Evolutionary conservation across 1,139 yeast genomes (phyloP).

Genomic region (Hyphopichia wangnamkhiaoensis): DNA sequence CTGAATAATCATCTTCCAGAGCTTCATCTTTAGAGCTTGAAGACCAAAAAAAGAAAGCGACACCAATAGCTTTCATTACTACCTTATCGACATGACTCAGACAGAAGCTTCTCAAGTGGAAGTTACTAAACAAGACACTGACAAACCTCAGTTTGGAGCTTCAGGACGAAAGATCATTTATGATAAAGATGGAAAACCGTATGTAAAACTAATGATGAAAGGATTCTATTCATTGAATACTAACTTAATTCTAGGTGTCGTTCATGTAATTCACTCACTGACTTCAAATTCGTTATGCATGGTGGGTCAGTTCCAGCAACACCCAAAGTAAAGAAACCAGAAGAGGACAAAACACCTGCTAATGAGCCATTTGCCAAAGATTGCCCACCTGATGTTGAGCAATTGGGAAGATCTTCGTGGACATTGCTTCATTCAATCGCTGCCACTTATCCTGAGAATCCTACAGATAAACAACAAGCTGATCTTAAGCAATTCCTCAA

Average conservation of each 20-base stretch:
- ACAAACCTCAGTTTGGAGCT: constrained; percentile 48
- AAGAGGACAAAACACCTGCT: constrained; percentile 15
- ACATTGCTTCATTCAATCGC: constrained; percentile 88
- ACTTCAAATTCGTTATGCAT: constrained; percentile 63
- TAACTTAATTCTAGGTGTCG: constrained; percentile 58
- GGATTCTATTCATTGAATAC: constrained; percentile 15
- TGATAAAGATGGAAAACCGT: constrained; percentile 92
- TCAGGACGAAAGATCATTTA: constrained; percentile 72
- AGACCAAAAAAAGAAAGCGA: too few species aligned
- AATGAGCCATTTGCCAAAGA: constrained; percentile 35
- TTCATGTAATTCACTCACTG: constrained; percentile 74
- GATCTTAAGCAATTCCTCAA: constrained; percentile 72
- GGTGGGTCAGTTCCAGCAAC: constrained; percentile 3
- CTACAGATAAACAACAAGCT: constrained; percentile 59
- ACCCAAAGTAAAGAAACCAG: constrained; percentile 10
- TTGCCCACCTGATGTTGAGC: constrained; percentile 86
- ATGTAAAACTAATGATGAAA: constrained; percentile 30
- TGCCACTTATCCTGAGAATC: constrained; percentile 79
- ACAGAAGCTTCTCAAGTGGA: too few species aligned
- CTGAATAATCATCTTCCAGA: too few species aligned
- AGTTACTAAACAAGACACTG: not conserved
- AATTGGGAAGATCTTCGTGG: constrained; percentile 89
- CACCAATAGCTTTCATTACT: too few species aligned
- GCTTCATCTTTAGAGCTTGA: too few species aligned
- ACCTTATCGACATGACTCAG: not conserved